A percentile compares a stretch with the other conserved stretches of the same genome.
Conservation (phyloP, 768 basidiomycete species). For the Kwoniella newhampshirensis region DNA sequence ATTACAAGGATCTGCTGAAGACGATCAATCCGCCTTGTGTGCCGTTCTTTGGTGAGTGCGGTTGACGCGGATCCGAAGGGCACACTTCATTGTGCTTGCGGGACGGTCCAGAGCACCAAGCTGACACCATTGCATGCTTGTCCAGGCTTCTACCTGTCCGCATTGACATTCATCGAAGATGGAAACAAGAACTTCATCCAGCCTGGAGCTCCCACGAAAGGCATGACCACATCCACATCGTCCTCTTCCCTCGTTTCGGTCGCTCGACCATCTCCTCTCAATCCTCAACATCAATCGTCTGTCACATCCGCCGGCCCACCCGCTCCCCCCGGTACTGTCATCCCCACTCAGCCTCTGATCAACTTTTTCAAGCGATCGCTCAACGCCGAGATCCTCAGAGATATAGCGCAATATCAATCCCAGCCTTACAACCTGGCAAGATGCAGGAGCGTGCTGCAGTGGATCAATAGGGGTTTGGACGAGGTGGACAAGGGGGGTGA, state of each 20-base stretch:
- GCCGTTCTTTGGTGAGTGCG: conserved; percentile 80
- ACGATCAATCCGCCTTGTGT: conserved; percentile 88
- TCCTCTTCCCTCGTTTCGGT: conserved; percentile 25
- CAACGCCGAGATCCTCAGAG: conserved; percentile 92
- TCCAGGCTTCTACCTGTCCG: conserved; percentile 92
- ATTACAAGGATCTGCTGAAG: conserved; percentile 80
- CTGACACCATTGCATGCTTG: too few species aligned
- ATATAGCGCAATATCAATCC: conserved; percentile 94
- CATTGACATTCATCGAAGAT: conserved; percentile 96
- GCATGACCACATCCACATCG: conserved; percentile 31
- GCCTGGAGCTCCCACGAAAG: conserved; percentile 5
- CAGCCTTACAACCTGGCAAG: conserved; percentile 80
- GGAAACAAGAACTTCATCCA: conserved; percentile 80
- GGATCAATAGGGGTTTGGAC: conserved; percentile 74
- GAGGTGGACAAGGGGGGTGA: conserved; percentile 58
- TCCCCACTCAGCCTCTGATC: conserved; percentile 60
- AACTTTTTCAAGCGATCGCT: conserved; percentile 96
- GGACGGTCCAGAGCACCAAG: background rate
- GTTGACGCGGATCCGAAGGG: conserved; percentile 5
- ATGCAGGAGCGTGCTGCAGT: conserved; percentile 67
- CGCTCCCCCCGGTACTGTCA: conserved; percentile 26
- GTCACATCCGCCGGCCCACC: background rate
- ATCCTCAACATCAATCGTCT: conserved; percentile 1
- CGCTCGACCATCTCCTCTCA: conserved; percentile 1
- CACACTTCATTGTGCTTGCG: background rate